phyloP scores from a whole-genome alignment of 768 basidiomycete genomes.

The Russula virescens region DNA sequence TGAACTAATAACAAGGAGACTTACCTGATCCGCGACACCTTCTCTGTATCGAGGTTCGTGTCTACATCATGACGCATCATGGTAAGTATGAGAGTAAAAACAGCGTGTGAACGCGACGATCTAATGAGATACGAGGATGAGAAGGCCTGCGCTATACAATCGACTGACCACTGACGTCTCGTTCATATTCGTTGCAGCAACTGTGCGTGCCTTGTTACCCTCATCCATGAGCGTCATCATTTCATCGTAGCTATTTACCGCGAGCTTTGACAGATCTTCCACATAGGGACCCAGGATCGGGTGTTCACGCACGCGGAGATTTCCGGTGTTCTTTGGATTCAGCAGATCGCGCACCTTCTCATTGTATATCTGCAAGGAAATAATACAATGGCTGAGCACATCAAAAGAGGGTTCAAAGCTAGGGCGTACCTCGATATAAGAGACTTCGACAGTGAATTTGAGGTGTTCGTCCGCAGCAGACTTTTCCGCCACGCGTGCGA shows the following conservation, averaged over 20 bases:
- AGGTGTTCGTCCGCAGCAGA: constrained; percentile 59
- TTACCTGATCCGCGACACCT: constrained; percentile 95
- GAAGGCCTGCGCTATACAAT: background rate
- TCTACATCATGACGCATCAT: constrained; percentile 83
- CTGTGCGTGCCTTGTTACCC: constrained; percentile 96
- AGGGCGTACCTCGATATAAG: constrained; percentile 82
- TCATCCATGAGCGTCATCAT: constrained; percentile 99
- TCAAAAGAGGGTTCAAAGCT: background rate
- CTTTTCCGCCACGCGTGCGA: constrained; percentile 70
- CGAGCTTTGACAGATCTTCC: constrained; percentile 91
- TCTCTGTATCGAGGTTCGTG: constrained; percentile 91
- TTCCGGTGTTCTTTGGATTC: constrained; percentile 95
- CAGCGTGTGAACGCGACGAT: constrained; percentile 95
- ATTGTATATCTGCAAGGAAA: constrained; percentile 73
- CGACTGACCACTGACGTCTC: constrained; percentile 56
- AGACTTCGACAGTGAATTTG: constrained; percentile 92
- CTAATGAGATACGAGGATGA: constrained; percentile 33
- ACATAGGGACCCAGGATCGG: constrained; percentile 97
- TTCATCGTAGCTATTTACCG: constrained; percentile 86
- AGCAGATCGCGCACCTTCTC: constrained; percentile 97
- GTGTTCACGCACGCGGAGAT: constrained; percentile 95
- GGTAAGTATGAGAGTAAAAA: constrained; percentile 91
- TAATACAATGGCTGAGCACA: background rate
- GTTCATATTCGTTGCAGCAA: constrained; percentile 99
- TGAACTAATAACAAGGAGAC: constrained; percentile 21